Conservation (phyloP, 1,139 yeast species). For the Tardiomyces blankii region DNA sequence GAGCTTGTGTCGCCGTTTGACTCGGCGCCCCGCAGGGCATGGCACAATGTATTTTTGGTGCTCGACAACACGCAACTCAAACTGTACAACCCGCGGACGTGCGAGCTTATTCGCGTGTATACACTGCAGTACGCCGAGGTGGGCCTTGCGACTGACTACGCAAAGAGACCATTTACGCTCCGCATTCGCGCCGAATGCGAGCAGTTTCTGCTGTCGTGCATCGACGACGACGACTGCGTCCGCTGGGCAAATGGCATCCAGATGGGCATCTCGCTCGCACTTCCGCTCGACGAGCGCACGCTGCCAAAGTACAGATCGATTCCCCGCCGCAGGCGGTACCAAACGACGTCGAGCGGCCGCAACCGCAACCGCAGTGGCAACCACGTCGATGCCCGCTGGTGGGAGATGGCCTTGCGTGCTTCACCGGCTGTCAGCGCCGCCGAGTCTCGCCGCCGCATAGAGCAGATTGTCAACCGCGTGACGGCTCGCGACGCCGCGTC, state of each 20-base stretch:
- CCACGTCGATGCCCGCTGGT: background rate
- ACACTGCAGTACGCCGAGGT: constrained; percentile 59
- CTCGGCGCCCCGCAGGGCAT: constrained; percentile 33
- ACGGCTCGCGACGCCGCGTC: background rate
- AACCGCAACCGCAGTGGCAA: too few relatives aligned
- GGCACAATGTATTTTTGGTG: constrained; percentile 43
- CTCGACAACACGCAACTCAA: constrained; percentile 48
- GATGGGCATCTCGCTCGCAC: constrained; percentile 29
- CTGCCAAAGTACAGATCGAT: constrained; percentile 25
- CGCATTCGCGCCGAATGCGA: constrained; percentile 58
- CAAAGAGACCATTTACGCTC: constrained; percentile 45
- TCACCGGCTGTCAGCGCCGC: background rate
- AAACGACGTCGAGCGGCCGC: too few relatives aligned
- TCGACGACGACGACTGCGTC: constrained; percentile 41
- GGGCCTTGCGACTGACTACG: constrained; percentile 63
- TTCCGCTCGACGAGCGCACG: constrained; percentile 31
- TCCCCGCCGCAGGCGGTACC: constrained; percentile 16
- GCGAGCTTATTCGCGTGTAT: constrained; percentile 36
- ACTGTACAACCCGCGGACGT: constrained; percentile 22
- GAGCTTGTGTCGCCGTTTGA: constrained; percentile 27
- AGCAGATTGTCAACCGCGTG: background rate
- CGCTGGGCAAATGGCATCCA: constrained; percentile 46
- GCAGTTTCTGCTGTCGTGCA: constrained; percentile 49
- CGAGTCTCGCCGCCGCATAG: background rate
- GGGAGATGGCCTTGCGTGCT: background rate